Base-by-base conservation (phyloP, 495 filamentous ascomycete species). In the Neurospora sp. region DNA sequence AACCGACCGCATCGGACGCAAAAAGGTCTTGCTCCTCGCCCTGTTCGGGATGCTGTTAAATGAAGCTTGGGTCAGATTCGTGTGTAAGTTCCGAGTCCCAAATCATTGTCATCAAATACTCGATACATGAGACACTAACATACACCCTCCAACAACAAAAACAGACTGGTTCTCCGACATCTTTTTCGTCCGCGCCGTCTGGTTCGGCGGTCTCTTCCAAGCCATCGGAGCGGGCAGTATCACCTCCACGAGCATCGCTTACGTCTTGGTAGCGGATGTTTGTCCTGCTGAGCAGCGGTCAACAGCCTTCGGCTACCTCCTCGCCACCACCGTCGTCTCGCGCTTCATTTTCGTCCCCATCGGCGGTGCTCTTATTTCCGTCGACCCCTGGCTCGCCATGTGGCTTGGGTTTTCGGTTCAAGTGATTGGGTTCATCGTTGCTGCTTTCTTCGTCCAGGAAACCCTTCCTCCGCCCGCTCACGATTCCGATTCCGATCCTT, bases 191-290 rank as follows among this genome's bases (percentile, higher is more conserved):
- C 83, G 85, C 20, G 75, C 73, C 9, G 78, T 87, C 22, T 90
- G 87, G 89, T 74, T 87, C 10, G 84, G 84, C 6, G 83, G 85
- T 8, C 59, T 88, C 69, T 81, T 82, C 18, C 83, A 81, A 75
- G 70, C 86, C 39, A 75, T 89, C 37, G 87, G 88, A 7, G 88
- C 87, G 39, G 87, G 87, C 0, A 80, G 80, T 0, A 83, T 84
- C 3, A 84, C 87, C 4, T 78, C 81, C 1, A 78, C 83, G 69
- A 83, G 84, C 1, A 81, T 88, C 39, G 81, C 85, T 45, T 88
- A 82, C 81, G 86, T 86, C 1, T 83, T 88, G 78, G 83, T 88
- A 76, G 80, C 86, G 0, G 87, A 90, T 76, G 83, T 89, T 8
- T 85, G 85, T 0, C 83, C 81, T 4, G 83, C 88, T 53, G 77